Base-by-base conservation (phyloP, 2,329 filamentous ascomycete genomes). In the Diaporthe sp. region DNA sequence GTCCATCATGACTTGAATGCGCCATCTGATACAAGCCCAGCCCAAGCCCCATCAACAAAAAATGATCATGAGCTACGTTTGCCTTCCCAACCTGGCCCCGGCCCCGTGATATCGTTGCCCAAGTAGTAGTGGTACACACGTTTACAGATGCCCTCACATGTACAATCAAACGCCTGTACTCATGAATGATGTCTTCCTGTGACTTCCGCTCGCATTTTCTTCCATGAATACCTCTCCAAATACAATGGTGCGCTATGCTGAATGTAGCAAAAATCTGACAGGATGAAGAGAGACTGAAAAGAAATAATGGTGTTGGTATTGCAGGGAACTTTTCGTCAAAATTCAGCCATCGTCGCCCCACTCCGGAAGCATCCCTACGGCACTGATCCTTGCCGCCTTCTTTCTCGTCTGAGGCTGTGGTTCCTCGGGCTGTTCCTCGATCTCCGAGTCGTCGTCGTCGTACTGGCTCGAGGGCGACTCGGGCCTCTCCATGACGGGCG, bases 371-470 rank as follows among this genome's bases (percentile, higher is more conserved):
- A 72, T 77, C 2, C 83, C 83, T n/a, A 84, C 83, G 2, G 83
- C 83, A 58, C 83, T 84, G 77, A 84, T 79, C 59, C 83, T 78
- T 22, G 83, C 80, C 22, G 81, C 80, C 75, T 82, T 82, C 76
- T 82, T 84, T n/a, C 80, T 79, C 42, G 79, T 78, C 28, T 80
- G 75, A 53, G 78, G 73, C 37, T 77, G n/a, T 53, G 31, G 31
- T 25, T 68, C 65, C 49, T 53, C 31, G 10, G 31, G 65, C 9
- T 55, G 76, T 51, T 77, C 59, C 19, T 79, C 77, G 25, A 77
- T 76, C 31, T 78, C 79, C 10, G 42, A 15, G 22, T 71, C 67
- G 4, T 73, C 67, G 4, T 73, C 51, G 44, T 73, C 42, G 79
- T 80, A 44, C 78, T 78, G n/a, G 25, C 49, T 70, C 57, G 82